phyloP scores from a whole-genome alignment of 2,329 filamentous ascomycete species.

The Thermoascus crustaceus region DNA sequence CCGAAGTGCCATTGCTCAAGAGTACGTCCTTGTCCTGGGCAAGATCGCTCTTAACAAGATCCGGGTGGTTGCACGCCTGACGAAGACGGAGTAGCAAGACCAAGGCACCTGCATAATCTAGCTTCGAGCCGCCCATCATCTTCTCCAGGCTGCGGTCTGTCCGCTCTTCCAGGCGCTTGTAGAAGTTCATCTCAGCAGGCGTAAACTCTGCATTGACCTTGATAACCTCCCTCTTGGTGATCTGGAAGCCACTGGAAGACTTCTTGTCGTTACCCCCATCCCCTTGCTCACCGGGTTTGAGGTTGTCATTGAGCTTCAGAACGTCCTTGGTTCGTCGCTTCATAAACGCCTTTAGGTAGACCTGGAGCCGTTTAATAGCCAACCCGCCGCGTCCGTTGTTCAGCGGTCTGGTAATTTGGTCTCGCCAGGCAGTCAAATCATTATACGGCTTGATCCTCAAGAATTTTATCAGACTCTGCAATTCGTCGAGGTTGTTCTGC shows the following conservation, averaged over 20 bases:
- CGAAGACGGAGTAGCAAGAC: conserved; percentile 83
- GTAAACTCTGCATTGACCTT: conserved; percentile 72
- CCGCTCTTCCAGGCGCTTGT: conserved; percentile 70
- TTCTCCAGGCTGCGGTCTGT: conserved; percentile 79
- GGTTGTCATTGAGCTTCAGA: conserved; percentile 75
- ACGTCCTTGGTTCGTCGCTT: conserved; percentile 97
- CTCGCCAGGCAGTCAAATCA: conserved; percentile 77
- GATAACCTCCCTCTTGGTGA: conserved; percentile 83
- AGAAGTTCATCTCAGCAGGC: conserved; percentile 73
- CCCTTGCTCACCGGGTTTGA: conserved; percentile 60
- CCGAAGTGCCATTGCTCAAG: conserved; percentile 50
- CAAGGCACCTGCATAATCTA: conserved; percentile 89
- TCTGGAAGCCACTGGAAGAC: conserved; percentile 66
- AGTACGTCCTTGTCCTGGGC: conserved; percentile 82
- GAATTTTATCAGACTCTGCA: conserved; percentile 90
- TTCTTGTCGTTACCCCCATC: conserved; percentile 44
- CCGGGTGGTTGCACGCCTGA: conserved; percentile 91
- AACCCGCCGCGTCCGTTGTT: conserved; percentile 83
- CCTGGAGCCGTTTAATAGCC: conserved; percentile 77
- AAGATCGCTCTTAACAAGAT: conserved; percentile 75
- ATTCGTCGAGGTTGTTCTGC: conserved; percentile 95
- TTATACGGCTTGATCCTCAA: conserved; percentile 87
- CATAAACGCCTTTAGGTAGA: conserved; percentile 88
- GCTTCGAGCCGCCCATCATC: conserved; percentile 72
- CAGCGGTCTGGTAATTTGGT: conserved; percentile 81